Base-by-base conservation (phyloP, 768 basidiomycete genomes). In the Suillus variegatus region DNA sequence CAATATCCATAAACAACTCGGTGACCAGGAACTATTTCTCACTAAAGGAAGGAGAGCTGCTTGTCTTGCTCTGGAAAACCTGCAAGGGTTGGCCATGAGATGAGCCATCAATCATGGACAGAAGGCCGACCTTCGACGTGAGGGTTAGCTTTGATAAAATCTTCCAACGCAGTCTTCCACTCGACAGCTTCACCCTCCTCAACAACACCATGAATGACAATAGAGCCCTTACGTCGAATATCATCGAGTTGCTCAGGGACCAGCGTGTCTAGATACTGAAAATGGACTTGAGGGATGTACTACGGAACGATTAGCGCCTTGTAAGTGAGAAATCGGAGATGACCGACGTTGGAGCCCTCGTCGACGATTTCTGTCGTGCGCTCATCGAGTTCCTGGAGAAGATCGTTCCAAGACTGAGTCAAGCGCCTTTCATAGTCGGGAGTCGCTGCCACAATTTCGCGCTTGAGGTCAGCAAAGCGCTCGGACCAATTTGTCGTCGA, bases 21-120 rank as follows among this genome's bases (percentile, higher is more conserved):
- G 12, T 6, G 47, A 32, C 0, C 10, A 13, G 16, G 22, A 43
- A 44, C 49, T 61, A 9, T 2, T 3, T 79, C 85, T 61, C 68
- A 89, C 90, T 91, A 91, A 58, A 92, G 84, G 70, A 86, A 78
- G 76, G 88, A 91, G 76, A 92, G 90, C 69, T 92, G 90, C 61
- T 88, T 90, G 68, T 91, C 77, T n/a, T 82, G 68, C 6, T 66
- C 80, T 0, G 89, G 88, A 40, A 81, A 62, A 20, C 88, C 87
- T 89, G 49, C n/a, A 60, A 58, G 25, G 38, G 14, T 9, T 9
- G 18, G 20, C 12, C 38, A 1, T 64, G 57, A 57, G 55, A 12
- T 43, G 18, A 7, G 9, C 14, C 9, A 36, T 52, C 22, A 35
- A 63, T 28, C 16, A 18, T 16, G 51, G 9, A 67, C 20, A 6